Base-by-base conservation (phyloP, 2,329 filamentous ascomycete genomes). In the Lanzia echinophila region DNA sequence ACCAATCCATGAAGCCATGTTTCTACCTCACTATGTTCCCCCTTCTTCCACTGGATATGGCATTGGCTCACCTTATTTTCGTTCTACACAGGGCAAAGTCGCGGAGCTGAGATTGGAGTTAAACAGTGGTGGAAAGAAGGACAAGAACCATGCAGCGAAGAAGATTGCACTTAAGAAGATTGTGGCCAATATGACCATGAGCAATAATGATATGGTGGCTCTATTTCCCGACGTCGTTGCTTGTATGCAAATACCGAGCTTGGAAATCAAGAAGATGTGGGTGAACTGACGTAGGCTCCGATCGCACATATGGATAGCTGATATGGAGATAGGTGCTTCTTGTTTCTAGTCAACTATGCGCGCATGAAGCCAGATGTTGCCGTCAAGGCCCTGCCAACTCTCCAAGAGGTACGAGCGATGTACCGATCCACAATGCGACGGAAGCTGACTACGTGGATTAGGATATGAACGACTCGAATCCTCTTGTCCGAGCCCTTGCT, bases 151-250 rank as follows among this genome's bases (percentile, higher is more conserved):
- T 73, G 81, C 86, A 43, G 83, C 84, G 62, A 99, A 97, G 79
- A 97, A 97, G 81, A 95, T 96, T 68, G 91, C 94, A 11, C 79
- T 99, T 59, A 99, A 99, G 81, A 96, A 96, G 79, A 97, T 99
- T 63, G 94, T 99, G 65, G 94, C 94, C 70, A 99, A 99, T 70
- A 99, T 99, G 94, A 99, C 94, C 61, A 99, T 99, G 94, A 97
- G 92, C 81, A 99, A 99, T 75, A 99, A 97, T 68, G 94, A 99
- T 72, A 99, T 99, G 94, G 87, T 97, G 53, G 90, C 90, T 38
- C 77, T 99, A 50, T 99, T 99, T 65, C 90, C 92, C 17, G 94
- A 99, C 69, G 87, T 99, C 56, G 88, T 99, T 63, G 84, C 79
- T 59, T 97, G 92, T 77, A 99, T 99, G 94, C 84, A 88, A 64